Evolutionary conservation across 2,329 filamentous ascomycete genomes (phyloP), one percentile per base, ranked within the genome.

Genomic region (Periconia macrospinosa): DNA sequence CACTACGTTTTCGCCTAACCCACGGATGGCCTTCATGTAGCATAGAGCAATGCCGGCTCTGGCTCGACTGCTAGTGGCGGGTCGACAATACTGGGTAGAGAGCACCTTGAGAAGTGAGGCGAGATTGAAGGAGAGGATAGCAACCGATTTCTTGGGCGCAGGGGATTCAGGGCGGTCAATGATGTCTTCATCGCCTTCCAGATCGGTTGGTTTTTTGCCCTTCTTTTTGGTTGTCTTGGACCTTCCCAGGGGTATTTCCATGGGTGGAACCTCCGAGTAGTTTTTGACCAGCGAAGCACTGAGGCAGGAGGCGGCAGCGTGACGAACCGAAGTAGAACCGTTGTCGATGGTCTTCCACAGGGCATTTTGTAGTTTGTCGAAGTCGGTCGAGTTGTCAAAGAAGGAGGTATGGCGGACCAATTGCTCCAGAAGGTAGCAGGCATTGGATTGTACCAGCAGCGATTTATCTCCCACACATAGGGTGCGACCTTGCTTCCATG

Each of bases 331-430:
- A 0, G 86, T 77, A 46, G 87, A 89, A 1, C 86, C 75, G 35
- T 88, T 92, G 63, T 99, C 94, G 55, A 95, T 88, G 0, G 88
- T 84, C 74, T 96, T 97, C 83, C 92, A 94, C 15, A 95, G 78
- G 6, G 88, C 85, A 33, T 83, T 84, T 73, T 93, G 92, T 18
- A 97, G 76, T 70, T 89, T 91, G 62, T 99, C 94, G 67, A 96
- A 96, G 69, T 99, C 94, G 70, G 83, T 87, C 14, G 88, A 86
- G 67, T 95, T 96, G 68, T 92, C 87, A 68, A 97, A 97, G 70
- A 90, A 95, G 0, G 83, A 75, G 0, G 92, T 97, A 56, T 83
- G 79, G 52, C 83, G 86, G 19, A 89, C 78, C 46, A 97, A 78
- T 50, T 86, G 81, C 67, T 89, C 88, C 57, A 99, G 76, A 69